Evolutionary conservation across 176 grass and related monocot species (phyloP).

Genomic region (Avena eriantha): DNA sequence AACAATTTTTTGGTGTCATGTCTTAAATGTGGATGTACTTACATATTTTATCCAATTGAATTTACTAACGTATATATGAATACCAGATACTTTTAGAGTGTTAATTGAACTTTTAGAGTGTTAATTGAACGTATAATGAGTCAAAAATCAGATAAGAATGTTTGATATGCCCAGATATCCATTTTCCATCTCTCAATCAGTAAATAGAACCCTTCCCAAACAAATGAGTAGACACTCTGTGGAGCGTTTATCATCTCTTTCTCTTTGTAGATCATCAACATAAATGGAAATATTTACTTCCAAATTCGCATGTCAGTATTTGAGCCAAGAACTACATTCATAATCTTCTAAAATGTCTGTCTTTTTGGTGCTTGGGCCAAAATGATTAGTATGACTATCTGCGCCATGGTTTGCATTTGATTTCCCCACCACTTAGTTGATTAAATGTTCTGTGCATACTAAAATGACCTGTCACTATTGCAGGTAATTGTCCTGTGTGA

Average conservation of each 20-base stretch:
- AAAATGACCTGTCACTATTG: neutral
- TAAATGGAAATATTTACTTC: neutral
- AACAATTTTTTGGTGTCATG: neutral
- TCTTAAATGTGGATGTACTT: neutral
- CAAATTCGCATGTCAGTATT: neutral
- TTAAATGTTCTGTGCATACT: neutral
- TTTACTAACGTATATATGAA: neutral
- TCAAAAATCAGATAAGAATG: neutral
- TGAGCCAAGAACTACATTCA: neutral
- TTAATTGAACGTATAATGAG: neutral
- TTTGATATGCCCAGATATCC: neutral
- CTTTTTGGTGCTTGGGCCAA: neutral
- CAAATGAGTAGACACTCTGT: neutral
- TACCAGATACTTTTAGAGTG: neutral
- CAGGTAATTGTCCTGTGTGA: conserved; percentile 31
- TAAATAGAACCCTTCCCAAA: neutral
- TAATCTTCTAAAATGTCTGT: neutral
- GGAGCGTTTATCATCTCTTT: neutral
- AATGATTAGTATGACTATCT: neutral
- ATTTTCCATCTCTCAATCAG: neutral
- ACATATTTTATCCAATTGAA: neutral
- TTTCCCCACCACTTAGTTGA: neutral
- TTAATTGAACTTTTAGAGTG: neutral
- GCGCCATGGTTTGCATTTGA: neutral
- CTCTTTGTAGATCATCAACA: neutral